Evolutionary conservation across 2,329 filamentous ascomycete genomes (phyloP), one percentile per base, ranked within the genome.

Genomic region (Xylaria polymorpha): DNA sequence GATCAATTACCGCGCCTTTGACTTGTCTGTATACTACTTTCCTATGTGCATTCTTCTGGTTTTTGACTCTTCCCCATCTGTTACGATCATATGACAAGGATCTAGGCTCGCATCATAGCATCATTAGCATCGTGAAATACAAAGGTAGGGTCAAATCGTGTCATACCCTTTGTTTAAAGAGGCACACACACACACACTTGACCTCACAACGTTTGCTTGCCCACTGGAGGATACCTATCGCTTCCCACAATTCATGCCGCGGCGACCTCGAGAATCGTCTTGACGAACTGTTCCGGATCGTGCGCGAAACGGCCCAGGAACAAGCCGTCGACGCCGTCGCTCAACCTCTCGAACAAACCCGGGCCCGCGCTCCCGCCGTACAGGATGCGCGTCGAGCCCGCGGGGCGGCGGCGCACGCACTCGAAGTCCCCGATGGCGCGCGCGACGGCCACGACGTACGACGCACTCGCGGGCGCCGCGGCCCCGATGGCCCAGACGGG

Each of bases 401-500:
- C 81, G 59, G 90, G 83, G 22, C 77, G 77, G 67, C 80, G 77
- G 67, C 80, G 80, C 7, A 89, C 81, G 62, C 86, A 82, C 32
- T 87, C 85, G 12, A 88, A 79, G 6, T 76, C 75, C 63, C 90
- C 85, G 58, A 94, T 84, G 20, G 87, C 88, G 74, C 85, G 85
- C 18, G 92, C 90, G 1, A 96, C 92, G 44, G 84, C 86, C 4
- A 91, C 86, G 0, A 97, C 91, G 77, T 97, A 91, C 70, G 90
- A 89, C 20, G 90, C 87, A 8, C 86, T 86, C 0, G 93, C 93
- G 2, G 93, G 93, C 75, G 90, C 83, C 1, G 86, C 83, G 10
- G 92, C 90, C 0, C 93, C 93, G 79, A 96, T 97, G 0, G 93
- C 93, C 93, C 93, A 97, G 1, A 96, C 92, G 8, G 93, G 93